These are phyloP conservation scores for Sporothrix dimorphospora DNA, from an alignment of 2,329 filamentous ascomycete genomes.

Conservation along the genomic window DNA sequence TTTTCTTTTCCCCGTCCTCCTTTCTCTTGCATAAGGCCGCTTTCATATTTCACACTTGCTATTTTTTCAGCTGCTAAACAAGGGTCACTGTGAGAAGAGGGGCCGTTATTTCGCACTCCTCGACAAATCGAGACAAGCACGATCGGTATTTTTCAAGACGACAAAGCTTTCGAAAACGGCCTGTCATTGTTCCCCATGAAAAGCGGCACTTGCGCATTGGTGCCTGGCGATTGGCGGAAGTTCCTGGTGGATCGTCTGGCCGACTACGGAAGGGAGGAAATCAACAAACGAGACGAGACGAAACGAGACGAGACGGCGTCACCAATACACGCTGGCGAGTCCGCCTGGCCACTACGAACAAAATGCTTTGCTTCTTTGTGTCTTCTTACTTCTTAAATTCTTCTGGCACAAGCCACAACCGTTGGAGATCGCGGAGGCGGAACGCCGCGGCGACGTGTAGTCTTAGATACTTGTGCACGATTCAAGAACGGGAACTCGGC, in stretches of 20 bases:
- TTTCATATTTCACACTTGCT: background rate
- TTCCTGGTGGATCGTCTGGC: background rate
- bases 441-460: background rate
- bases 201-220: background rate
- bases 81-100: background rate
- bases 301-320: background rate
- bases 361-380: background rate
- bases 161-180: background rate
- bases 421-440: background rate
- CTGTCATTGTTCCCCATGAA: no score
- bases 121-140: conserved; percentile 22
- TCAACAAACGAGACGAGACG: background rate
- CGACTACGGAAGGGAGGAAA: background rate
- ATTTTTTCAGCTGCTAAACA: background rate
- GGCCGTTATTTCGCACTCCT: conserved; percentile 20
- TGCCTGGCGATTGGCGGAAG: background rate
- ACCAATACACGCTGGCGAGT: background rate
- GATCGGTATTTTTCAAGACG: background rate
- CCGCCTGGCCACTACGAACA: background rate
- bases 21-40: background rate
- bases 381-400: background rate
- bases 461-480: background rate
- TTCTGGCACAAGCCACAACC: background rate
- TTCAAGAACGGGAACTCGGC: background rate
- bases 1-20: background rate